phyloP scores from a whole-genome alignment of 2,329 filamentous ascomycete genomes.

The Cladophialophora yegresii region DNA sequence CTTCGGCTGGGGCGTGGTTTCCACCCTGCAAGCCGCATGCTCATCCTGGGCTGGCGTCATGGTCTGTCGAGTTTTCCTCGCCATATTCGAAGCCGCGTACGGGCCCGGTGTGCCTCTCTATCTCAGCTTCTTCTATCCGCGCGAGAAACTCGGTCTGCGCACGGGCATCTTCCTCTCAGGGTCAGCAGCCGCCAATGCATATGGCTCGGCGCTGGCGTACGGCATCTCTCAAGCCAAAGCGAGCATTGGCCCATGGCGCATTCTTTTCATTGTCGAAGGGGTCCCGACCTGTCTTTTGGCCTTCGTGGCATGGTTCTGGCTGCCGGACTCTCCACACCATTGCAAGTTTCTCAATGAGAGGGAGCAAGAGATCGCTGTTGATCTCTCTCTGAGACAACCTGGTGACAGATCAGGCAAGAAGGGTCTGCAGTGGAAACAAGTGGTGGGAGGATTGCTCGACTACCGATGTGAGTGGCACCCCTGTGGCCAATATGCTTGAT shows the following conservation, averaged over 20 bases:
- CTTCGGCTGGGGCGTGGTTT: constrained; percentile 37
- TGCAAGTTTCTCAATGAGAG: constrained; percentile 48
- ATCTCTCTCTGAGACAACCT: constrained; percentile 34
- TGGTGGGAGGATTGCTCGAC: constrained; percentile 50
- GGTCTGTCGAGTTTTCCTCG: constrained; percentile 45
- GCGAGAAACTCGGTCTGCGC: constrained; percentile 59
- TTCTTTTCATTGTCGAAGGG: constrained; percentile 68
- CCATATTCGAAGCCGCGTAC: constrained; percentile 43
- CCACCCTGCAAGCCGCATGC: constrained; percentile 36
- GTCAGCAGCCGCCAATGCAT: constrained; percentile 45
- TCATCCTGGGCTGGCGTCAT: constrained; percentile 37
- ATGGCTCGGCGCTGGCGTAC: constrained; percentile 46
- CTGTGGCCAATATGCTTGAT: not conserved
- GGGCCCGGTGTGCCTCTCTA: constrained; percentile 53
- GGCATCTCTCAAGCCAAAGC: constrained; percentile 60
- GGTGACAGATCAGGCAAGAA: constrained; percentile 34
- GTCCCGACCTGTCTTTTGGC: constrained; percentile 61
- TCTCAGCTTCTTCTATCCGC: constrained; percentile 61
- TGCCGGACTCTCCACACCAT: constrained; percentile 50
- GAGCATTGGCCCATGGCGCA: constrained; percentile 63
- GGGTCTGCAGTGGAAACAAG: constrained; percentile 50
- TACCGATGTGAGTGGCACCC: constrained; percentile 50
- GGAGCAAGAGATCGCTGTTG: constrained; percentile 41
- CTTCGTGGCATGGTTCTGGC: constrained; percentile 55
- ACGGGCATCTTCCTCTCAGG: constrained; percentile 55